phyloP scores from a whole-genome alignment of 495 filamentous ascomycete species.

The Tuber melanosporum region DNA sequence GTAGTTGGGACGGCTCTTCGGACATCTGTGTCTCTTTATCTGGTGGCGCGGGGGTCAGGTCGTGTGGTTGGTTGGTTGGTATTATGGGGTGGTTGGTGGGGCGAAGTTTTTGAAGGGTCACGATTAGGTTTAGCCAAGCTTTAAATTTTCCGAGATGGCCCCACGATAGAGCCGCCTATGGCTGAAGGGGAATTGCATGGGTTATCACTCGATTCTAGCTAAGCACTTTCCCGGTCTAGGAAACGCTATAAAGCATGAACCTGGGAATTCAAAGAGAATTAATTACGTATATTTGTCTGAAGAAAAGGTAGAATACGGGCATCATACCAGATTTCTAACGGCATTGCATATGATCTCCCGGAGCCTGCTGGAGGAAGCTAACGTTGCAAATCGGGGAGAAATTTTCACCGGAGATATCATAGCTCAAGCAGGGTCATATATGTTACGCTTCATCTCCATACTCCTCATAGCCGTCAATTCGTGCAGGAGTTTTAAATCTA shows the following conservation, averaged over 20 bases:
- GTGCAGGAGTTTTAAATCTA: too few species aligned
- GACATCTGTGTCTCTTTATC: not conserved
- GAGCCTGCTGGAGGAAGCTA: not conserved
- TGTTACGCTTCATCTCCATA: too few species aligned
- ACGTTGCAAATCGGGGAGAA: too few species aligned
- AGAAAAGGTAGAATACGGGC: too few species aligned
- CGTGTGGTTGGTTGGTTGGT: not conserved
- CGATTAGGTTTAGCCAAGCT: slow-evolving; percentile 1
- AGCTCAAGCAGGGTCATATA: too few species aligned
- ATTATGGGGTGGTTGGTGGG: not conserved
- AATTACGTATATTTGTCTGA: not conserved
- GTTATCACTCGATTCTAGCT: not conserved
- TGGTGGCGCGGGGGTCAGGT: not conserved
- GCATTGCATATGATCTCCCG: not conserved
- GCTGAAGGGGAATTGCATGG: not conserved
- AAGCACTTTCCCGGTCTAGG: not conserved
- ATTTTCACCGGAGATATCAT: too few species aligned
- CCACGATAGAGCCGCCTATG: not conserved
- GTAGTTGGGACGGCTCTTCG: not conserved
- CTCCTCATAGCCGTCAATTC: too few species aligned
- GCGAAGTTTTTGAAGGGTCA: not conserved
- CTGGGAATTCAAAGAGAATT: not conserved
- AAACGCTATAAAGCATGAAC: not conserved
- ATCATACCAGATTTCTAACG: too few species aligned
- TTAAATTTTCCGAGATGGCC: not conserved